Conservation (phyloP, 192 early-diverging fungal species). For the Podila minutissima region DNA sequence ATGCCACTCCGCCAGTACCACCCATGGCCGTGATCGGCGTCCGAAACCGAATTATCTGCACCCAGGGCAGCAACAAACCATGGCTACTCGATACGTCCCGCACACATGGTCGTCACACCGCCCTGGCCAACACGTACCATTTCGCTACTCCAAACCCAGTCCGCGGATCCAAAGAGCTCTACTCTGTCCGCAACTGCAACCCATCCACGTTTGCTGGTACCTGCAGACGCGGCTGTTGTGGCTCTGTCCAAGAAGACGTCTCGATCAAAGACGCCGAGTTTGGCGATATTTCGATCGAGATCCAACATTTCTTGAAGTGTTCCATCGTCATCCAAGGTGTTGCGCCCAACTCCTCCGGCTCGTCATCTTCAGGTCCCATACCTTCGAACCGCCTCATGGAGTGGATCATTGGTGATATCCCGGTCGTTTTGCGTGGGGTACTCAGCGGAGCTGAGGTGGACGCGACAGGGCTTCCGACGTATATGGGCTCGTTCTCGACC, state of each 20-base stretch:
- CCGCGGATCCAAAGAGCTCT: slow-evolving; percentile 8
- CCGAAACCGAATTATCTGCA: too few relatives aligned
- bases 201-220: slow-evolving; percentile 12
- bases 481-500: slow-evolving; percentile 28
- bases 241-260: background rate
- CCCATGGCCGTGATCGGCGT: background rate
- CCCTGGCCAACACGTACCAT: background rate
- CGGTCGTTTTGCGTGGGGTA: slow-evolving; percentile 11
- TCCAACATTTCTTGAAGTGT: slow-evolving; percentile 29
- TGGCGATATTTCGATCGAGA: slow-evolving; percentile 22
- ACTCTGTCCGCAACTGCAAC: slow-evolving; percentile 19
- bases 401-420: slow-evolving; percentile 20
- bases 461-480: slow-evolving; percentile 9
- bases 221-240: background rate
- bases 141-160: slow-evolving; percentile 14
- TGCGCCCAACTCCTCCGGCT: background rate
- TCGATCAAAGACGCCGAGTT: background rate
- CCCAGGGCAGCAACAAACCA: too few relatives aligned
- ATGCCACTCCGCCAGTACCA: background rate
- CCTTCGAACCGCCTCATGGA: background rate
- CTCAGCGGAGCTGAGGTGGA: slow-evolving; percentile 5
- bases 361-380: background rate
- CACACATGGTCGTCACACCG: too few relatives aligned
- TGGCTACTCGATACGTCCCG: too few relatives aligned
- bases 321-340: background rate